These are phyloP conservation scores for Monilinia laxa DNA, from an alignment of 2,329 filamentous ascomycete genomes.

Conservation along the genomic window DNA sequence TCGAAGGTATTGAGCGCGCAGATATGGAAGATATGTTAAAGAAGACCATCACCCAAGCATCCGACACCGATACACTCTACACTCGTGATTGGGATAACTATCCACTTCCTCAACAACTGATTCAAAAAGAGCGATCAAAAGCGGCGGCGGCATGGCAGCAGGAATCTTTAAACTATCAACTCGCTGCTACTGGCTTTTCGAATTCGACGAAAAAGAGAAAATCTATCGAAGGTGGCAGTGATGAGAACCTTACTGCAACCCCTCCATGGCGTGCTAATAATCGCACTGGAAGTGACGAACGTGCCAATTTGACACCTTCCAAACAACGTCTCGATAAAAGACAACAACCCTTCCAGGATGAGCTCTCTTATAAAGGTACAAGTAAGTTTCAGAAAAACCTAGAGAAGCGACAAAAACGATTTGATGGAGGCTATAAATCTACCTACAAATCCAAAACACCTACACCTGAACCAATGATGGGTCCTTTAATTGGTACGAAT, in stretches of 20 bases:
- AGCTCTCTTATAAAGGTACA: slow-evolving; percentile 50
- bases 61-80: slow-evolving; percentile 69
- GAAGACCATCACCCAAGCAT: slow-evolving; percentile 78
- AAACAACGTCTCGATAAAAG: slow-evolving; percentile 46
- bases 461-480: slow-evolving; percentile 56
- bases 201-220: slow-evolving; percentile 70
- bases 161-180: slow-evolving; percentile 34
- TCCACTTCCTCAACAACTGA: slow-evolving; percentile 81
- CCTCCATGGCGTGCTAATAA: slow-evolving; percentile 73
- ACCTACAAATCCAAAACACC: slow-evolving; percentile 51
- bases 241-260: slow-evolving; percentile 50
- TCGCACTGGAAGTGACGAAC: slow-evolving; percentile 63
- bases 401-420: slow-evolving; percentile 87
- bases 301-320: slow-evolving; percentile 53
- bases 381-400: slow-evolving; percentile 90
- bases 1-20: slow-evolving; percentile 57
- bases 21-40: slow-evolving; percentile 87
- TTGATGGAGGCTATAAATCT: slow-evolving; percentile 66
- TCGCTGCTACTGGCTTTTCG: slow-evolving; percentile 30
- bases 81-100: slow-evolving; percentile 79
- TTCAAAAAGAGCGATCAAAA: slow-evolving; percentile 64
- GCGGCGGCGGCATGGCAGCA: slow-evolving; percentile 40
- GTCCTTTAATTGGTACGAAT: slow-evolving; percentile 83
- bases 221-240: slow-evolving; percentile 61
- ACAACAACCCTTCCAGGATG: slow-evolving; percentile 48